Evolutionary conservation across 225 moss, liverwort and hornwort species (phyloP), one percentile per base, ranked within the genome.

Genomic region (Thuidium tamariscinum): DNA sequence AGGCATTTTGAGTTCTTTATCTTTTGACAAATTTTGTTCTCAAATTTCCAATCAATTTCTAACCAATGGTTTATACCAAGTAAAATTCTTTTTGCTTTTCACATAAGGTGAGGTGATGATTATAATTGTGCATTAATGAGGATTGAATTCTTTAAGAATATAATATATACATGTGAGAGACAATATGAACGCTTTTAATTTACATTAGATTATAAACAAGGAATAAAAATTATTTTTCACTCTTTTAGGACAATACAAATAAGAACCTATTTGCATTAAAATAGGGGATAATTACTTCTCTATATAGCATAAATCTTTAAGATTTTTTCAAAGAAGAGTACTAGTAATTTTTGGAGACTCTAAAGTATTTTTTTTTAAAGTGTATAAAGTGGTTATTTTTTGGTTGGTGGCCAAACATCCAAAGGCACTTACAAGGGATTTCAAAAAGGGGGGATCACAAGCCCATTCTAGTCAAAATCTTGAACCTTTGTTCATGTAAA

Each of bases 331-430:
- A 75, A 75, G 12, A n/a, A 36, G 0, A 75, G 3, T 0, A 9
- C 0, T n/a, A n/a, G 0, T 52, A 54, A n/a, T 52, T 36, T 15
- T 54, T 15, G 0, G 36, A 54, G 3, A 13, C 2, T 54, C 0
- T 5, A 15, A 15, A 5, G 3, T 52, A 51, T 22, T 57, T 23
- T 51, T 16, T n/a, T 73, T 73, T 0, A 19, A 7, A 11, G 13
- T 34, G 3, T 22, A 8, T 22, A 0, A 51, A 22, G 8, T 5
- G 0, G 1, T 36, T 22, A 5, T 14, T 69, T 69, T 54, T 23
- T 9, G 15, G 5, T 2, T 36, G n/a, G 9, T 75, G 75, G 23
- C 11, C 3, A 51, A 34, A 36, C 15, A 75, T 1, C 51, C 13
- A 74, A 74, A 51, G 8, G 8, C 5, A 34, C 20, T 34, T 34